Evolutionary conservation across 345 rosid genomes (phyloP).

Genomic region (Viola odorata): DNA sequence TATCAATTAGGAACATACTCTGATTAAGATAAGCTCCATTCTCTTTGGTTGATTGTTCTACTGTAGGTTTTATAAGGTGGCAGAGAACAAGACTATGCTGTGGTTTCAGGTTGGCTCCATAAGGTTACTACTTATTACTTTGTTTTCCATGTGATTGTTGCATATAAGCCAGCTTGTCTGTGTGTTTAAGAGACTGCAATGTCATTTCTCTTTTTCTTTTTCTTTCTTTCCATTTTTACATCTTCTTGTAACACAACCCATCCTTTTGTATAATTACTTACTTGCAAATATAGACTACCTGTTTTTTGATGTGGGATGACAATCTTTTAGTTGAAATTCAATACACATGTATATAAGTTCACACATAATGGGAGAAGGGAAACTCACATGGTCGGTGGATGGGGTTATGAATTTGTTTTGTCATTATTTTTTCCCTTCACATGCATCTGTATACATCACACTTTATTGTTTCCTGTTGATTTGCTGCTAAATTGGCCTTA

Average conservation of each 20-base stretch:
- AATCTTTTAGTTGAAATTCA: no score
- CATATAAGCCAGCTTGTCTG: neutral
- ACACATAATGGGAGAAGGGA: no score
- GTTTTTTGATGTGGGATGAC: no score
- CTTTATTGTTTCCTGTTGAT: neutral
- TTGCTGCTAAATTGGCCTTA: slow-evolving; percentile 4
- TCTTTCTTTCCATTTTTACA: no score
- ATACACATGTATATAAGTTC: no score
- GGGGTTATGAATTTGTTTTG: neutral
- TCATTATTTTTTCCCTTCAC: neutral
- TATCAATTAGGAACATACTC: slow-evolving; percentile 2
- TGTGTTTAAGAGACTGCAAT: neutral
- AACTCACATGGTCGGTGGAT: no score
- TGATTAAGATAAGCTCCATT: neutral
- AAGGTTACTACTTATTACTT: slow-evolving; percentile 73
- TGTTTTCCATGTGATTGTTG: slow-evolving; percentile 17
- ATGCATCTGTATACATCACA: neutral
- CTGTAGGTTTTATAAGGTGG: slow-evolving; percentile 78
- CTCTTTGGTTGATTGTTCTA: slow-evolving; percentile 6
- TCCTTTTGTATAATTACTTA: no score
- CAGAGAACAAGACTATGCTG: slow-evolving; percentile 53
- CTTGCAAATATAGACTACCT: no score
- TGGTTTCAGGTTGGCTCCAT: slow-evolving; percentile 99
- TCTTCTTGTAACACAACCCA: neutral
- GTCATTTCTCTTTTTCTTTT: neutral